Evolutionary conservation across 1,284 basidiomycete species (phyloP), one percentile per base, ranked within the genome.

Genomic region (Malassezia arunalokei): DNA sequence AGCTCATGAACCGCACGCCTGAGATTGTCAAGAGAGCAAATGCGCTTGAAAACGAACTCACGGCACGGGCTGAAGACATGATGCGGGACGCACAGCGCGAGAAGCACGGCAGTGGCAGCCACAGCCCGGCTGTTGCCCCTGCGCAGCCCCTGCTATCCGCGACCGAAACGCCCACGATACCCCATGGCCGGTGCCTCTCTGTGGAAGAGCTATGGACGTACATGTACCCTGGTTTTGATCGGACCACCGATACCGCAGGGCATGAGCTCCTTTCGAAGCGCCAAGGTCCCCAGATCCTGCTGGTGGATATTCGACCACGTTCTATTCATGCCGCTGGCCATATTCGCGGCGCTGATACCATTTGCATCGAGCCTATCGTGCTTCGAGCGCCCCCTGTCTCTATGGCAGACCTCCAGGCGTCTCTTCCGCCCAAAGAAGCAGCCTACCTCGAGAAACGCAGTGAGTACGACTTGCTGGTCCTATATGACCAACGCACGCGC

Each of bases 391-490:
- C 47, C 17, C 45, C 43, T 30, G 45, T 50, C 14, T 6, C 43
- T 1, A 11, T 40, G 17, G 15, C 9, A 3, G 53, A 50, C 12
- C 29, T 50, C 12, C 31, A 43, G 14, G 53, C 37, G n/a, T 27
- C 37, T 20, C 39, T 55, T 6, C 85, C 89, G 0, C 77, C 78
- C 24, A 72, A 79, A 35, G 89, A 95, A 75, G 79, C 78, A 38
- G 77, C 77, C 1, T 76, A 85, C 15, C 96, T 95, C 73, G 74
- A 77, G 27, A 83, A 85, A 52, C 83, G 92, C 28, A 81, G 88
- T 67, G 83, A 83, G 63, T 94, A 86, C 73, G 90, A 96, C 62
- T 75, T 94, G 12, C 81, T 96, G n/a, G 86, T 86, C 8, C 76
- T 96, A 2, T 90, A 89, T 73, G 91, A 98, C 73, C 75, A 80